Conservation (phyloP, 73 alveolate species). For the Breviolum minutum region DNA sequence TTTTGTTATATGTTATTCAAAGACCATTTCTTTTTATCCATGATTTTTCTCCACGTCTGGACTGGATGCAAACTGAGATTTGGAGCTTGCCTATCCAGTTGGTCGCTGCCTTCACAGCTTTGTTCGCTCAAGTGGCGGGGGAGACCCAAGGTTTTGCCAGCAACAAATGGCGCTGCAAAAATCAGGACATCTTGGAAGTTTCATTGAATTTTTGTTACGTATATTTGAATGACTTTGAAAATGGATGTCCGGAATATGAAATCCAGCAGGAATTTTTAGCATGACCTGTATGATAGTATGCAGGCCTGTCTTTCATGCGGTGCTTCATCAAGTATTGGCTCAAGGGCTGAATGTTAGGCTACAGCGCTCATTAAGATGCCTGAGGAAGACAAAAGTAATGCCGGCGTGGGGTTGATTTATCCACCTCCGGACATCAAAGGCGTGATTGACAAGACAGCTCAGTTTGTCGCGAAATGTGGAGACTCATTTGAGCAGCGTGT, state of each 20-base stretch:
- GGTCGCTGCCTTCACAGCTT: slow-evolving; percentile 67
- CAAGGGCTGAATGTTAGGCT: not conserved
- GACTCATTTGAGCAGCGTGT: slow-evolving; percentile 74
- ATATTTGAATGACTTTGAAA: too few species aligned
- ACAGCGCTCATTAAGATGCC: slow-evolving; percentile 21
- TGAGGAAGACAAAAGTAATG: slow-evolving; percentile 52
- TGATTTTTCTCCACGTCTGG: not conserved
- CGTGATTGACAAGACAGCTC: slow-evolving; percentile 88
- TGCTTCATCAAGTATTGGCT: not conserved
- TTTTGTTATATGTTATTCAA: not conserved
- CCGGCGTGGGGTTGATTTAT: slow-evolving; percentile 75
- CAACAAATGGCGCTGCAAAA: too few species aligned
- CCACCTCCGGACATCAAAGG: slow-evolving; percentile 87
- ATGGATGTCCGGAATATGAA: too few species aligned
- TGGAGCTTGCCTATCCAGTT: slow-evolving; percentile 83
- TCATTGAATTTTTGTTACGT: too few species aligned
- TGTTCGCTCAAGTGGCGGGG: slow-evolving; percentile 70
- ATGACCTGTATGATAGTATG: too few species aligned
- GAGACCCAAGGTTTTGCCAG: too few species aligned
- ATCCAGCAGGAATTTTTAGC: too few species aligned
- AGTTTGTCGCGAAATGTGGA: slow-evolving; percentile 92
- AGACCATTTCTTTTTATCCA: not conserved
- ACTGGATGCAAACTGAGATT: slow-evolving; percentile 2
- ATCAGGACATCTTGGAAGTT: too few species aligned
- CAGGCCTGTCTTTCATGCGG: too few species aligned